Evolutionary conservation across 371 early-diverging fungal species (phyloP).

Genomic region (Mortierella sp.): DNA sequence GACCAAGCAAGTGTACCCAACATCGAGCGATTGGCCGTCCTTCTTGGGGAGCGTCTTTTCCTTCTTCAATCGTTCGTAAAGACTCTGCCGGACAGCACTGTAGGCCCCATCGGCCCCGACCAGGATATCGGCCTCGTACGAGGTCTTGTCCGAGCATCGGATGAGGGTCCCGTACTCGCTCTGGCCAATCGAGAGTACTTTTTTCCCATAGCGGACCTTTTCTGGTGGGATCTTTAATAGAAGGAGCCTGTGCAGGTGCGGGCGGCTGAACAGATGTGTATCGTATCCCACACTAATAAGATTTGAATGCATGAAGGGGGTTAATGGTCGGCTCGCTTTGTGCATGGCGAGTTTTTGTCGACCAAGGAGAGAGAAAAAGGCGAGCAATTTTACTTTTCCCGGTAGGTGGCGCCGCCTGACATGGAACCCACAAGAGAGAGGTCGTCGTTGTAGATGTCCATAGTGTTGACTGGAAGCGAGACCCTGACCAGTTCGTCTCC

Average conservation of each 20-base stretch:
- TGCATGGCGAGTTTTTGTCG: not conserved
- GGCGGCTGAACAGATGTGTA: slow-evolving; percentile 19
- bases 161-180: slow-evolving; percentile 17
- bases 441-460: slow-evolving; percentile 28
- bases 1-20: slow-evolving; percentile 21
- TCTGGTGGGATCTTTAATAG: slow-evolving; percentile 18
- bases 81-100: slow-evolving; percentile 32
- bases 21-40: slow-evolving; percentile 10
- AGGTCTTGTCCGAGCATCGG: slow-evolving; percentile 22
- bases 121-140: slow-evolving; percentile 34
- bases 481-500: no score
- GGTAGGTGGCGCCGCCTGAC: slow-evolving; percentile 4
- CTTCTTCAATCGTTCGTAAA: slow-evolving; percentile 18
- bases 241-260: slow-evolving; percentile 25
- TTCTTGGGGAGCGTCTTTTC: slow-evolving; percentile 12
- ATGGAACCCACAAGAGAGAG: slow-evolving; percentile 13
- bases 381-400: slow-evolving; percentile 4
- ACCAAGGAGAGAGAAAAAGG: no score
- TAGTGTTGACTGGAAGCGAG: slow-evolving; percentile 13
- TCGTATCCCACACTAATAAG: slow-evolving; percentile 38
- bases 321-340: no score
- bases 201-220: slow-evolving; percentile 27
- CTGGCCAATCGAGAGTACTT: slow-evolving; percentile 21
- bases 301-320: no score
- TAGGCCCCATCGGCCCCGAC: slow-evolving; percentile 43